Conservation (phyloP, 1,139 yeast genomes). For the Candida dubliniensis region DNA sequence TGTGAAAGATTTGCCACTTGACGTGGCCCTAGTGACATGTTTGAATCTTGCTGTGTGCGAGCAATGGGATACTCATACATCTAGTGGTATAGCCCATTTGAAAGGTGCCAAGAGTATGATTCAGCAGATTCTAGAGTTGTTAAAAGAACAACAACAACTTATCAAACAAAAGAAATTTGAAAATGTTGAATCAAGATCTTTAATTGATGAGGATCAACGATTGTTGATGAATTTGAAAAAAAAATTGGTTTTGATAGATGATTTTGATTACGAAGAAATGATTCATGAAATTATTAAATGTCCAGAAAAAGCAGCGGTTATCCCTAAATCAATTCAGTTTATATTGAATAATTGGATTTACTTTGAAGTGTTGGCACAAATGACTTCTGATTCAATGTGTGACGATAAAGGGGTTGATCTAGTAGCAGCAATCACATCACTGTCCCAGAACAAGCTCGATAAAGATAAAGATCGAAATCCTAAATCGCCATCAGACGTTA, state of each 20-base stretch:
- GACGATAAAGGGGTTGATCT: constrained; percentile 48
- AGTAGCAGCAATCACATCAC: constrained; percentile 41
- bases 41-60: constrained; percentile 63
- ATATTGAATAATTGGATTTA: constrained; percentile 66
- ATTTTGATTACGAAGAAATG: constrained; percentile 37
- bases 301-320: constrained; percentile 10
- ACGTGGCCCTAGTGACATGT: constrained; percentile 65
- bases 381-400: constrained; percentile 50
- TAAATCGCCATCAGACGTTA: constrained; percentile 4
- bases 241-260: constrained; percentile 33
- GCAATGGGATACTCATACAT: constrained; percentile 66
- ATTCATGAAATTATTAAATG: constrained; percentile 17
- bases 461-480: constrained; percentile 3
- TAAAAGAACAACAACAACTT: constrained; percentile 28
- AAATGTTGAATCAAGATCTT: constrained; percentile 1
- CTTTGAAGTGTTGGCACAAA: constrained; percentile 63
- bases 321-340: constrained; percentile 51
- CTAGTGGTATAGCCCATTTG: constrained; percentile 66
- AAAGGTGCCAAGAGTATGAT: constrained; percentile 68
- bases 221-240: constrained; percentile 19
- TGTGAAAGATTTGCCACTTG: constrained; percentile 50
- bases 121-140: constrained; percentile 40
- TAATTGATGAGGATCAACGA: constrained; percentile 3
- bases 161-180: constrained; percentile 14
- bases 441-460: constrained; percentile 12